Conservation (phyloP, 176 grass and related monocot species). For the Carex littledalei region DNA sequence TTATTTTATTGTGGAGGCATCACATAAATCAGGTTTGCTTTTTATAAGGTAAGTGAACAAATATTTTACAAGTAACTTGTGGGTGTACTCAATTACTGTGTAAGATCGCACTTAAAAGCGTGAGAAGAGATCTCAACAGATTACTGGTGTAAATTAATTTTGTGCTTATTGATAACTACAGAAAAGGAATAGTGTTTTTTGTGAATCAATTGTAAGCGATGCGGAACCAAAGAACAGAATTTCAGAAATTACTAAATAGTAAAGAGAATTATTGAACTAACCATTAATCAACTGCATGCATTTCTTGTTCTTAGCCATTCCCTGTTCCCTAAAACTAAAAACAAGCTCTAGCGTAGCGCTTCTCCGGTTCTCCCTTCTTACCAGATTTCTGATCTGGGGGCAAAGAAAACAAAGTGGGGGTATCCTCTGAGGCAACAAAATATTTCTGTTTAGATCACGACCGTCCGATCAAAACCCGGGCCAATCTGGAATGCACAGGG, state of each 20-base stretch:
- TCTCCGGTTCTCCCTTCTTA: background rate
- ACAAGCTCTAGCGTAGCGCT: background rate
- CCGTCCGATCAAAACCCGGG: no score
- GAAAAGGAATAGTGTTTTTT: background rate
- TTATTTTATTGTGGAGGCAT: slow-evolving; percentile 11
- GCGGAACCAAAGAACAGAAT: background rate
- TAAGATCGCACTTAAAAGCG: background rate
- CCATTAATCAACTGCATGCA: background rate
- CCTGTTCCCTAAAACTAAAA: background rate
- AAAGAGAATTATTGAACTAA: background rate
- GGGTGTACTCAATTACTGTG: slow-evolving; percentile 8
- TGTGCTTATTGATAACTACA: background rate
- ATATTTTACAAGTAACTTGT: background rate
- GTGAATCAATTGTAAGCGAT: background rate
- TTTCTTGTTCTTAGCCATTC: background rate
- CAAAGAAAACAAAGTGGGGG: background rate
- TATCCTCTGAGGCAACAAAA: no score
- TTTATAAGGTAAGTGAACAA: slow-evolving; percentile 7
- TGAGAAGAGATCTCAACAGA: background rate
- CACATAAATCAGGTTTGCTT: background rate
- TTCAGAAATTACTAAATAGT: background rate
- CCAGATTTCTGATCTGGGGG: background rate
- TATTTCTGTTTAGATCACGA: no score
- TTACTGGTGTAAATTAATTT: background rate
- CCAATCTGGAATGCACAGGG: no score